A percentile compares a stretch with the other conserved stretches of the same genome.
phyloP scores from a whole-genome alignment of 108 stramenopile species.

The Pseudonitzschia multiseries region DNA sequence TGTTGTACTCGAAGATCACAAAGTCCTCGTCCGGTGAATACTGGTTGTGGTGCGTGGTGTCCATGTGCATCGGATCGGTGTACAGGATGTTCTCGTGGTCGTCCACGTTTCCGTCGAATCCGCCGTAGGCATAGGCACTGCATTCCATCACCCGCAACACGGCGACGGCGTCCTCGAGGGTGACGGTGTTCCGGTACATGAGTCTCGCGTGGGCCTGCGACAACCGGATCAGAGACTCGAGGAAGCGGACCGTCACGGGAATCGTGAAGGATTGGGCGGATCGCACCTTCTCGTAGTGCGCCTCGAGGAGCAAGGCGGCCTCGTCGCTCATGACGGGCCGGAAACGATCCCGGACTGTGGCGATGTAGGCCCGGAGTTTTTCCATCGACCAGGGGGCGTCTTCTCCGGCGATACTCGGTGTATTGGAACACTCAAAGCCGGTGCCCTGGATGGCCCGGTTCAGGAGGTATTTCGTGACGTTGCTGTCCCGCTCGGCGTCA shows the following conservation, averaged over 20 bases:
- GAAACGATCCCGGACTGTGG: constrained; percentile 78
- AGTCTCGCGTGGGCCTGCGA: constrained; percentile 95
- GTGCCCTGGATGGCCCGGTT: constrained; percentile 78
- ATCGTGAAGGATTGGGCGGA: constrained; percentile 50
- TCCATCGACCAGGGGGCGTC: constrained; percentile 78
- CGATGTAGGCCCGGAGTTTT: constrained; percentile 89
- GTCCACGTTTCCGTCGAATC: constrained; percentile 42
- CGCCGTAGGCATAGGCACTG: constrained; percentile 56
- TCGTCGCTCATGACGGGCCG: constrained; percentile 69
- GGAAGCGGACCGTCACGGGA: constrained; percentile 88
- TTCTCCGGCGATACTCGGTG: constrained; percentile 21
- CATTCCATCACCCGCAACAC: constrained; percentile 86
- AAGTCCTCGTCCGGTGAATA: constrained; percentile 47
- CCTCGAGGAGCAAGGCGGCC: constrained; percentile 73
- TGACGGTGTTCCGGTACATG: constrained; percentile 81
- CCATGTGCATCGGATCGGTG: constrained; percentile 54
- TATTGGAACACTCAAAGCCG: constrained; percentile 33
- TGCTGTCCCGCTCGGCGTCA: constrained; percentile 67
- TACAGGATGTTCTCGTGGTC: constrained; percentile 45
- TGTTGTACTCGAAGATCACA: constrained; percentile 37
- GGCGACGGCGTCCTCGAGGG: constrained; percentile 80
- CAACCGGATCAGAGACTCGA: constrained; percentile 92
- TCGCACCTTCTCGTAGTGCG: constrained; percentile 81
- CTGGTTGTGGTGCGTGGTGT: constrained; percentile 18
- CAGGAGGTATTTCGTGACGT: constrained; percentile 86